Percentiles rank a stretch among this genome's conserved stretches.
These are phyloP conservation scores for Candida cerambycidarum DNA, from an alignment of 805 yeast species.

Conservation along the genomic window DNA sequence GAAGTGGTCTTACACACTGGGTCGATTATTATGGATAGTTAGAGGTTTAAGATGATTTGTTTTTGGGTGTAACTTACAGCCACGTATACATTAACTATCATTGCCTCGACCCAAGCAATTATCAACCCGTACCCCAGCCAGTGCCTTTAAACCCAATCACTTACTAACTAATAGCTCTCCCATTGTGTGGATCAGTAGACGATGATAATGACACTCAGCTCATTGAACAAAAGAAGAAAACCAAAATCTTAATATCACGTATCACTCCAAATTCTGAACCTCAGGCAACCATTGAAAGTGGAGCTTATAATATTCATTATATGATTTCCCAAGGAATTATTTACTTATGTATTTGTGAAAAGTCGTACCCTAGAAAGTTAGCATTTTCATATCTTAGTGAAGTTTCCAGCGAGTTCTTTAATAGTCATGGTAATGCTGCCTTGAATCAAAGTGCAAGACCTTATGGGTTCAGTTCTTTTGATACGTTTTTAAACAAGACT, in stretches of 20 bases:
- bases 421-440: slow-evolving; percentile 71
- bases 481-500: slow-evolving; percentile 78
- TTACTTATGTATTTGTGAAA: slow-evolving; percentile 76
- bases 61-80: too few species aligned
- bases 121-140: too few species aligned
- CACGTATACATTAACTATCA: too few species aligned
- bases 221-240: slow-evolving; percentile 77
- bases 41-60: too few species aligned
- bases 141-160: too few species aligned
- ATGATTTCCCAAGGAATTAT: slow-evolving; percentile 62
- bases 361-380: slow-evolving; percentile 79
- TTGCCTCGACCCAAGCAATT: too few species aligned
- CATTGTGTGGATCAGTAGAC: slow-evolving; percentile 89
- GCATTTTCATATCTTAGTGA: slow-evolving; percentile 87
- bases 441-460: slow-evolving; percentile 72
- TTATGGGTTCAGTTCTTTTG: slow-evolving; percentile 86
- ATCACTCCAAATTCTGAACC: slow-evolving; percentile 78
- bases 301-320: slow-evolving; percentile 73
- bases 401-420: slow-evolving; percentile 75
- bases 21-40: too few species aligned
- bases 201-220: slow-evolving; percentile 61
- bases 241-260: slow-evolving; percentile 72
- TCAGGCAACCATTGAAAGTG: slow-evolving; percentile 81
- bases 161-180: slow-evolving; percentile 55
- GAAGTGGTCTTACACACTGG: too few species aligned